Base-by-base conservation (phyloP, 805 yeast genomes). In the Kazachstania taianensis region DNA sequence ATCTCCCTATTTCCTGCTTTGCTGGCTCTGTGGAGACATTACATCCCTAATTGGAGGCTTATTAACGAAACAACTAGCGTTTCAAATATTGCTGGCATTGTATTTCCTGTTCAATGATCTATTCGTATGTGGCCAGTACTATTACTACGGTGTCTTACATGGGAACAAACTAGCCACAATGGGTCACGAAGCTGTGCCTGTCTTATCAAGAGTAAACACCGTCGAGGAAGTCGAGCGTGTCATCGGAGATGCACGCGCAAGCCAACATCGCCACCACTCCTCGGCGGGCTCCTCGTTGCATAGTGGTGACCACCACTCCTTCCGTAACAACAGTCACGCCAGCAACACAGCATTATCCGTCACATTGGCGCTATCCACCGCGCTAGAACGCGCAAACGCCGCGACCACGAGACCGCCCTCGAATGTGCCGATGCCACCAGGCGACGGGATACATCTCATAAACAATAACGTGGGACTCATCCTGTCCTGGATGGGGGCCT, bases 401-500 rank as follows among this genome's bases (percentile, higher is more conserved):
- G 16, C 29, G 29, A 12, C 29, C 29, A 15, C 29, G 14, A n/a
- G 29, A 12, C 29, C 15, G 9, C 29, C 29, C 3, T 9, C 29
- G 9, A n/a, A 8, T 9, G 17, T 14, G 4, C 29, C 29, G 15
- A 10, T 15, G 13, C 17, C 29, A 13, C 29, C 29, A 10, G 8
- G 15, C 17, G 9, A 26, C 15, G 17, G 17, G 3, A 22, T 12
- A n/a, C 25, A 26, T 13, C 25, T 22, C 12, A n/a, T 22, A 22
- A n/a, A 26, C 29, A 15, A 41, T 16, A 32, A 33, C 2, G 34
- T 70, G 15, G 81, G 85, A 0, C 44, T 52, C 4, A 23, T 61
- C 0, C 54, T 81, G 28, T 86, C 96, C 0, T 87, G 95, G 94
- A 46, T 69, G 2, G 84, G 94, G 43, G 82, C 94, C 0, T 46